Base-by-base conservation (phyloP, 495 filamentous ascomycete genomes). In the Penicillium manginii region DNA sequence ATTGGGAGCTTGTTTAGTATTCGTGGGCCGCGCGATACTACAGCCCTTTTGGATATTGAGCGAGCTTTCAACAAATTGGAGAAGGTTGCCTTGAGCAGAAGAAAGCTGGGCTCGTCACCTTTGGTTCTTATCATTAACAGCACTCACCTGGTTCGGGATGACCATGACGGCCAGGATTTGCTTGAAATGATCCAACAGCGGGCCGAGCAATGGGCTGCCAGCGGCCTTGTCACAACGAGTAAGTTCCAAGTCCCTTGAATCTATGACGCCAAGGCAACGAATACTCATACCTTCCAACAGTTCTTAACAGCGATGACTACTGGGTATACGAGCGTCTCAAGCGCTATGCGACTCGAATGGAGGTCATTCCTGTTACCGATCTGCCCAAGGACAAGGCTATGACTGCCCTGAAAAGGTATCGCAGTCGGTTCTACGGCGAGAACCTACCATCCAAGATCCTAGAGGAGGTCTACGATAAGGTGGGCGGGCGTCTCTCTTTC, bases 291-390 rank as follows among this genome's bases (percentile, higher is more conserved):
- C 14, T 21, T 9, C 14, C 9, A 61, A 55, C 17, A 80, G 85
- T 98, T 7, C 87, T 98, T 63, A 97, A 96, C 70, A 90, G 84
- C 55, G 94, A 98, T 65, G 93, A 97, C 64, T 98, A 97, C 71
- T 98, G 94, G 94, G 88, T 98, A 1, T 98, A 97, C 65, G 94
- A 98, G 70, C 82, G 91, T 19, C 72, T 98, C 50, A 97, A 97
- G 76, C 86, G 90, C 70, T 86, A 96, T 59, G 89, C 91, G 5
- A 94, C 91, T 15, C 84, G 94, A 14, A 92, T 98, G 91, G 92
- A 96, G 58, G 86, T 97, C 15, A 86, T 94, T 21, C 83, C 91
- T 2, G 84, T 98, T 21, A 71, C 78, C 2, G 96, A 98, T 73
- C 75, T 98, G 6, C 85, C 88, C 26, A 96, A 91, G 66, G 67